Evolutionary conservation across 2,329 filamentous ascomycete genomes (phyloP).

Genomic region (Polytolypa hystricis): DNA sequence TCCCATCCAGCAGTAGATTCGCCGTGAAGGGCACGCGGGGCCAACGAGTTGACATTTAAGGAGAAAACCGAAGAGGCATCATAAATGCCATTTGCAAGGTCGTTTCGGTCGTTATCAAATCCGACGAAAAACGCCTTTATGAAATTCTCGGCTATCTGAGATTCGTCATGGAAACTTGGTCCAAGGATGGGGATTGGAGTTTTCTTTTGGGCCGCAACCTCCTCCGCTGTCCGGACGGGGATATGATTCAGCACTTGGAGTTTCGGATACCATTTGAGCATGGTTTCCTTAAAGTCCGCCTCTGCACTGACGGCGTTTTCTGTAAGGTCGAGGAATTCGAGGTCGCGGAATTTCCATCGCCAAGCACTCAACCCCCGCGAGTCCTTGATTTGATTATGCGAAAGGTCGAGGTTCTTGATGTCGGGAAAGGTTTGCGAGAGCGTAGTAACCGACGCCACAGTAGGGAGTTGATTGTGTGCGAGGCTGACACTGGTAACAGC

Average conservation of each 20-base stretch:
- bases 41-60: slow-evolving; percentile 55
- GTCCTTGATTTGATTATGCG: slow-evolving; percentile 64
- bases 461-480: slow-evolving; percentile 65
- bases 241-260: slow-evolving; percentile 65
- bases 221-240: slow-evolving; percentile 61
- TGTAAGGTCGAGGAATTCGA: slow-evolving; percentile 70
- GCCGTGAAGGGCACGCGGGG: slow-evolving; percentile 43
- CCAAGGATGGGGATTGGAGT: slow-evolving; percentile 51
- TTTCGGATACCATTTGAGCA: slow-evolving; percentile 73
- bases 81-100: slow-evolving; percentile 57
- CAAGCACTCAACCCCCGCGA: slow-evolving; percentile 60
- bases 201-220: slow-evolving; percentile 46
- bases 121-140: slow-evolving; percentile 60
- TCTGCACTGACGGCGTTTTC: slow-evolving; percentile 61
- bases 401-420: slow-evolving; percentile 79
- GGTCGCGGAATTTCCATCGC: slow-evolving; percentile 64
- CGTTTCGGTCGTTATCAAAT: slow-evolving; percentile 61
- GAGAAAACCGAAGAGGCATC: slow-evolving; percentile 67
- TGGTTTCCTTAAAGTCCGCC: slow-evolving; percentile 53
- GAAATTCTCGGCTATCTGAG: slow-evolving; percentile 63
- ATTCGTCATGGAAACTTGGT: slow-evolving; percentile 63
- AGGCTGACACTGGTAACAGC: slow-evolving; percentile 74
- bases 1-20: slow-evolving; percentile 46
- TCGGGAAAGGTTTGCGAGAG: slow-evolving; percentile 73
- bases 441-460: slow-evolving; percentile 60